Base-by-base conservation (phyloP, 352 stramenopile genomes). In the Globisporangium nodosum region DNA sequence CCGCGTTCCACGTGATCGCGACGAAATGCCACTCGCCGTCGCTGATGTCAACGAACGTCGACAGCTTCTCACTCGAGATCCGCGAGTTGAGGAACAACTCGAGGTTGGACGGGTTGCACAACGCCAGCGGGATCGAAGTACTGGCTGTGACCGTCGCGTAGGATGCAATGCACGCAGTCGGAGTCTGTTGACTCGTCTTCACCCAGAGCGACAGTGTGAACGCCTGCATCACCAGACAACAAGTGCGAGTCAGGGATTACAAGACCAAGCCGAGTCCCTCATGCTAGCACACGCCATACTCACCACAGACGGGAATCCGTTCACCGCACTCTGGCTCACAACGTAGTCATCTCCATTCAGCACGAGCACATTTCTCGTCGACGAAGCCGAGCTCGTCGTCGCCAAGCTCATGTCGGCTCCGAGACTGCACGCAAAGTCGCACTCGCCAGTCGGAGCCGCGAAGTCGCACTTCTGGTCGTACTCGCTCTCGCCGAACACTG, bases 1-100 rank as follows among this genome's bases (percentile, higher is more conserved):
- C 67, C 3, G 68, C 53, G 49, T 69, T 76, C 81, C 81, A 91
- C 2, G 66, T 73, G 12, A 88, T 37, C 13, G 73, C 74, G 8
- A 91, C 31, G 5, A 88, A 90, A 47, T 91, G 81, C 81, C 81
- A 91, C 7, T n/a, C n/a, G 21, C 70, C 75, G 56, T 91, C 78
- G 12, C 68, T 84, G 16, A 91, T 61, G 43, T 88, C 74, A 47
- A 88, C 66, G 58, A 87, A 88, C 0, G 81, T 90, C 13, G 67
- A 33, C 0, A 89, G 49, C 2, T 60, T 64, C 18, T 64, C 74
- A 0, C 27, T 54, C 21, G 67, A 45, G 15, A 60, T 72, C 1
- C 69, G 54, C 1, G 77, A 58, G 40, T 88, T 75, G 33, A 88
- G 59, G 3, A 61, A 69, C 5, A 90, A 42, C 31, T 85, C 73